phyloP scores from a whole-genome alignment of 176 grass and related monocot species.

The Coix lacrymajobi region DNA sequence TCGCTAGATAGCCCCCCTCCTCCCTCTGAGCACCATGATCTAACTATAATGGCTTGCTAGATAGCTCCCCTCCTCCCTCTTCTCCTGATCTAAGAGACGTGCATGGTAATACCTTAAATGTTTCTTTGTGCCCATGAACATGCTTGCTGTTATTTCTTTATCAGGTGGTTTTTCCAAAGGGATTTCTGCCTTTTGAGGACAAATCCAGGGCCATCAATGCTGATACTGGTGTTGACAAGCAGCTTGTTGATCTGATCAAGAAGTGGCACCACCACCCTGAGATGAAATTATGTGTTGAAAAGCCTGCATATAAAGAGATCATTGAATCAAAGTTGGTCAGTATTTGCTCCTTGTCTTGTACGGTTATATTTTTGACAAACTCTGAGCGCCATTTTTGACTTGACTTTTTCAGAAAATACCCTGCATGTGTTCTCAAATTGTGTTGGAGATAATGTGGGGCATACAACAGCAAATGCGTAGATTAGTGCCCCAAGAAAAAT shows the following conservation, averaged over 20 bases:
- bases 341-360: neutral
- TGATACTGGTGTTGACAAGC: neutral
- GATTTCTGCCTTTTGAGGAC: neutral
- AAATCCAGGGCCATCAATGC: neutral
- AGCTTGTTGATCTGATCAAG: neutral
- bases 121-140: neutral
- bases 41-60: neutral
- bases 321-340: neutral
- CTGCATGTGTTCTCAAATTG: neutral
- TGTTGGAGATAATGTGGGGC: neutral
- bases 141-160: neutral
- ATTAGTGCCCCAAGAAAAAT: neutral
- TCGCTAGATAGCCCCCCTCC: neutral
- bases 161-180: neutral
- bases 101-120: neutral
- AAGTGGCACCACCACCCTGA: neutral
- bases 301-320: neutral
- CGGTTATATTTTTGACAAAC: neutral
- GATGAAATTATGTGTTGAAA: neutral
- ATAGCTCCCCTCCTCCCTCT: neutral
- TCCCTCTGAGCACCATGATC: neutral
- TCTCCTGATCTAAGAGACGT: neutral
- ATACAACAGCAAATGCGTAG: neutral
- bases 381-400: neutral
- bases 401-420: neutral